Percentiles rank a stretch among this genome's conserved stretches.
phyloP scores from a whole-genome alignment of 1,284 basidiomycete species.

The Cryptococcus sp. region DNA sequence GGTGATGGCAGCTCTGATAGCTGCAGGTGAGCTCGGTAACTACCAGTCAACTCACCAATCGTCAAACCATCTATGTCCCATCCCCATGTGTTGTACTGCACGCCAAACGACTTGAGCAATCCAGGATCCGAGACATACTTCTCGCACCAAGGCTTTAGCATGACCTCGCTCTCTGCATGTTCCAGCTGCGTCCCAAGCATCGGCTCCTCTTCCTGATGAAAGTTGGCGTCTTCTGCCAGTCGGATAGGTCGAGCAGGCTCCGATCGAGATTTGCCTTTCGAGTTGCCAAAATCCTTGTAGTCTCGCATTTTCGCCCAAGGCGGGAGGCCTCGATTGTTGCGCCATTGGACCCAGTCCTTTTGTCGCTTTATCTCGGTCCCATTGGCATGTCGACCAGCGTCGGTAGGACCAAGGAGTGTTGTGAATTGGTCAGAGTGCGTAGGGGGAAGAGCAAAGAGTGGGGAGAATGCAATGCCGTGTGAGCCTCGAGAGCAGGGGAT shows the following conservation, averaged over 20 bases:
- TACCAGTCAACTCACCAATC: conserved; percentile 14
- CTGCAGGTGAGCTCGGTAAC: conserved; percentile 23
- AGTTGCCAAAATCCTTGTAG: conserved; percentile 17
- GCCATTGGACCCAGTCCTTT: conserved; percentile 9
- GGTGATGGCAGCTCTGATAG: conserved; percentile 53
- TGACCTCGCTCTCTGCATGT: not conserved
- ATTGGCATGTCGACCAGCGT: conserved; percentile 10
- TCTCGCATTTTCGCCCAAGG: conserved; percentile 18
- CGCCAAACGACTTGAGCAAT: conserved; percentile 60
- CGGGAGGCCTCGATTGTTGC: conserved; percentile 22
- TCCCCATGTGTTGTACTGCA: conserved; percentile 61
- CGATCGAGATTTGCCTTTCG: not conserved
- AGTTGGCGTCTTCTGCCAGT: not conserved
- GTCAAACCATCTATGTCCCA: conserved; percentile 62
- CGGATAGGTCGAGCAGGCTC: not conserved
- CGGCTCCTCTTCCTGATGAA: conserved; percentile 4
- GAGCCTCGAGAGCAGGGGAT: conserved; percentile 17
- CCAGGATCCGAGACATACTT: conserved; percentile 60
- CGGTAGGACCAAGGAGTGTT: conserved; percentile 5
- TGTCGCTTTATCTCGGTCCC: conserved; percentile 3
- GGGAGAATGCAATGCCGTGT: conserved; percentile 12
- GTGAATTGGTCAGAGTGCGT: not conserved
- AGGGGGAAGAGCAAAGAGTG: not conserved
- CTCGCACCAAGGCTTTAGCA: conserved; percentile 58
- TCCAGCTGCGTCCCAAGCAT: not conserved